Base-by-base conservation (phyloP, 2,329 filamentous ascomycete genomes). In the Curvularia verruculosa region DNA sequence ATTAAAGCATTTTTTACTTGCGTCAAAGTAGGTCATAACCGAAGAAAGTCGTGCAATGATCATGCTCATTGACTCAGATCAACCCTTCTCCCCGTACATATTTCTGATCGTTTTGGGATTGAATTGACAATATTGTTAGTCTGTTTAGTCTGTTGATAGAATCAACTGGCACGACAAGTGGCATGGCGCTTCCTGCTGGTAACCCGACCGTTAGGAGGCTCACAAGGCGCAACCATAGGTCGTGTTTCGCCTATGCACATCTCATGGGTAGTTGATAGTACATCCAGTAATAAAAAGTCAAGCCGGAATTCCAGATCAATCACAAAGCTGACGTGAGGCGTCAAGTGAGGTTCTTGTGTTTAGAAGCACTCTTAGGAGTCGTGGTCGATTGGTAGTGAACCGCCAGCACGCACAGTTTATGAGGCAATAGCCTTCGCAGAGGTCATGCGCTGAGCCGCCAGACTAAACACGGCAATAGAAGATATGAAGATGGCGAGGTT, bases 401-500 rank as follows among this genome's bases (percentile, higher is more conserved):
- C 15, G 21, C 8, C n/a, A n/a, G 31, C 19, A 23, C 23, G n/a
- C 28, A 26, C 19, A 24, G 21, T 0, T 61, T n/a, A 52, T 29
- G 46, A 58, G 9, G 54, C 50, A 28, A 60, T 48, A 10, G 46
- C 46, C 44, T 71, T 73, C 48, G 60, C 56, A 10, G 64, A 59
- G 34, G 82, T 83, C 84, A 97, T 90, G 65, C 89, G 89, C 73
- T 99, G 95, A 26, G 94, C 95, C 59, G 95, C 88, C 58, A 99
- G 81, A 75, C 94, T 96, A 80, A 98, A 97, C 58, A 96, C 87
- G 7, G 94, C 92, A 23, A 99, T 90, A 0, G 95, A 97, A 23
- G 93, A 95, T 83, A 99, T 94, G 80, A 98, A 99, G 2, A 98
- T 82, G 1, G 97, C 92, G 0, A 96, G 87, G 71, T 99, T 98